Conservation (phyloP, 768 basidiomycete genomes). For the Mycena galericulata region DNA sequence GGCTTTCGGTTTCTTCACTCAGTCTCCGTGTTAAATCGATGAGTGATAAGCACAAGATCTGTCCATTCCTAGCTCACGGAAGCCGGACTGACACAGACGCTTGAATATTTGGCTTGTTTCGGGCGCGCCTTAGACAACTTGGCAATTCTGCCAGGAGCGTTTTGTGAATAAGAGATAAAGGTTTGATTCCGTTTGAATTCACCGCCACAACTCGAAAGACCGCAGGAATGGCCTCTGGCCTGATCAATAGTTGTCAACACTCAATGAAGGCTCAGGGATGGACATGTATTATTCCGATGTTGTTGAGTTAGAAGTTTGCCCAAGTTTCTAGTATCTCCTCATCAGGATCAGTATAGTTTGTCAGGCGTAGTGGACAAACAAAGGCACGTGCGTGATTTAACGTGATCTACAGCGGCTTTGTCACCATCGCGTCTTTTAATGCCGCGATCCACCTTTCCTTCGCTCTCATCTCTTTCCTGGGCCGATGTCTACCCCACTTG, state of each 20-base stretch:
- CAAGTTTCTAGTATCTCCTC: neutral
- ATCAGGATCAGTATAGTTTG: neutral
- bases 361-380: neutral
- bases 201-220: too few species aligned
- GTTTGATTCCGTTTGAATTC: too few species aligned
- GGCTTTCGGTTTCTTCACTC: neutral
- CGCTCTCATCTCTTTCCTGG: neutral
- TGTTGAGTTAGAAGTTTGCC: too few species aligned
- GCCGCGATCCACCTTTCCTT: neutral
- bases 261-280: too few species aligned
- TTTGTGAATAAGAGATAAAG: neutral
- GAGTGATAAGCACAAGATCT: too few species aligned
- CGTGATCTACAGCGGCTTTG: too few species aligned
- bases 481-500: neutral
- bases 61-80: too few species aligned
- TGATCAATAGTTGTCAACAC: too few species aligned
- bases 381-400: neutral
- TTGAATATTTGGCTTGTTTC: neutral
- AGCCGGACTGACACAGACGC: too few species aligned
- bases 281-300: too few species aligned
- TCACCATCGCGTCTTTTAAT: slow-evolving; percentile 14
- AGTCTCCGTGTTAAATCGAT: neutral
- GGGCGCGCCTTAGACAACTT: neutral
- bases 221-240: too few species aligned
- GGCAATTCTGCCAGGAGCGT: neutral